These are phyloP conservation scores for Calvatia gigantea DNA, from an alignment of 768 basidiomycete species.

Conservation along the genomic window DNA sequence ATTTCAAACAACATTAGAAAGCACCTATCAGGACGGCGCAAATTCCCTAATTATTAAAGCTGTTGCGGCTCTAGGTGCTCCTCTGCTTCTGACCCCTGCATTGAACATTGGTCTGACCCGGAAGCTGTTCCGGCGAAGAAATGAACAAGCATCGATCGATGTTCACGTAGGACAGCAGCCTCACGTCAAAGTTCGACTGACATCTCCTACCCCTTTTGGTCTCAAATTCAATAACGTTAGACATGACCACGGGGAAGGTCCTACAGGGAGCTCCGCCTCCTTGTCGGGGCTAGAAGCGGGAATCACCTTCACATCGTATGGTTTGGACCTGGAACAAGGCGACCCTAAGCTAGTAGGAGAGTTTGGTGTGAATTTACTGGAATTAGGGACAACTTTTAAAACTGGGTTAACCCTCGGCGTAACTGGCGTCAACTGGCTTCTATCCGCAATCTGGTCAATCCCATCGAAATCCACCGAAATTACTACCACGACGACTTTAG, in stretches of 20 bases:
- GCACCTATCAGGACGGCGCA: constrained; percentile 46
- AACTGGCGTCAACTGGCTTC: constrained; percentile 28
- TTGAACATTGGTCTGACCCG: constrained; percentile 41
- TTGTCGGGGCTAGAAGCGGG: constrained; percentile 25
- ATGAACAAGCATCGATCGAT: constrained; percentile 40
- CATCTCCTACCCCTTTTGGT: constrained; percentile 50
- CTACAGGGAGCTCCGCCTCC: constrained; percentile 7
- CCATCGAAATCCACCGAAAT: constrained; percentile 8
- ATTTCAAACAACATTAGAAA: constrained; percentile 35
- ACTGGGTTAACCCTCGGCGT: constrained; percentile 47
- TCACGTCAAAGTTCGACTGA: constrained; percentile 32
- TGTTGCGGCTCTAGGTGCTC: constrained; percentile 29
- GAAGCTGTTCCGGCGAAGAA: constrained; percentile 45
- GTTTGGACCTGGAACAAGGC: constrained; percentile 5
- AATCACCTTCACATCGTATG: constrained; percentile 32
- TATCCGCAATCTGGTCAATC: constrained; percentile 9
- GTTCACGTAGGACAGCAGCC: constrained; percentile 25
- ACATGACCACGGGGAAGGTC: constrained; percentile 42
- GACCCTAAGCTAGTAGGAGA: constrained; percentile 47
- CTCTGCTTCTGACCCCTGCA: constrained; percentile 29
- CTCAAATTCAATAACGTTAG: constrained; percentile 42
- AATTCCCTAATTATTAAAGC: constrained; percentile 41
- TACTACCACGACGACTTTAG: constrained; percentile 33
- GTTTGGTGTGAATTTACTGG: constrained; percentile 47
- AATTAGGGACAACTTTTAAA: constrained; percentile 53